Conservation (phyloP, 257 asterid species). For the Buddleja alternifolia region DNA sequence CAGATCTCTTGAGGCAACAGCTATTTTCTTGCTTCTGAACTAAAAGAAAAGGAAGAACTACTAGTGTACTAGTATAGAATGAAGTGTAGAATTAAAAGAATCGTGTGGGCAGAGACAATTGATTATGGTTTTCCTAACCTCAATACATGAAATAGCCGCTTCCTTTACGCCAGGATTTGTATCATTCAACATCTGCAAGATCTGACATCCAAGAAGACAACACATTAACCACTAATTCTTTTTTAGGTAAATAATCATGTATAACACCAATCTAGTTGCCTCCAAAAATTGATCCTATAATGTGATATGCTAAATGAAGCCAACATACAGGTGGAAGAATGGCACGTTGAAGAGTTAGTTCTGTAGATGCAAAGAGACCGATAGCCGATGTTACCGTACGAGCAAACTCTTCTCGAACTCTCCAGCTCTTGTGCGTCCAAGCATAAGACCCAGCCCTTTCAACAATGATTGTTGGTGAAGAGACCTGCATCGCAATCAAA, state of each 20-base stretch:
- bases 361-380: conserved; percentile 87
- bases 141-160: conserved; percentile 84
- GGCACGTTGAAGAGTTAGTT: conserved; percentile 97
- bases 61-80: not conserved
- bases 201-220: conserved; percentile 55
- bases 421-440: conserved; percentile 96
- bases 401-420: conserved; percentile 97
- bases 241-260: conserved; percentile 11
- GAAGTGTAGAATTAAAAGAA: too few relatives aligned
- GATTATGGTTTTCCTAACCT: conserved; percentile 51
- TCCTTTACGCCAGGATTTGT: conserved; percentile 92
- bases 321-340: conserved; percentile 94
- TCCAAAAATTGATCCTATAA: too few relatives aligned
- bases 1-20: conserved; percentile 13
- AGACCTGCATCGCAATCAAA: conserved; percentile 58
- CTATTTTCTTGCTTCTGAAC: conserved; percentile 1
- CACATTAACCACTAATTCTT: conserved; percentile 21
- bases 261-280: conserved; percentile 20
- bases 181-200: conserved; percentile 87
- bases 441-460: conserved; percentile 97
- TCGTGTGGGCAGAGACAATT: too few relatives aligned
- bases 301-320: conserved; percentile 19
- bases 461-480: conserved; percentile 95
- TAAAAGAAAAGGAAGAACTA: not conserved
- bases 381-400: conserved; percentile 94